A percentile compares a stretch with the other conserved stretches of the same genome.
Conservation (phyloP, 352 stramenopile species). For the Phytopythium vexans region DNA sequence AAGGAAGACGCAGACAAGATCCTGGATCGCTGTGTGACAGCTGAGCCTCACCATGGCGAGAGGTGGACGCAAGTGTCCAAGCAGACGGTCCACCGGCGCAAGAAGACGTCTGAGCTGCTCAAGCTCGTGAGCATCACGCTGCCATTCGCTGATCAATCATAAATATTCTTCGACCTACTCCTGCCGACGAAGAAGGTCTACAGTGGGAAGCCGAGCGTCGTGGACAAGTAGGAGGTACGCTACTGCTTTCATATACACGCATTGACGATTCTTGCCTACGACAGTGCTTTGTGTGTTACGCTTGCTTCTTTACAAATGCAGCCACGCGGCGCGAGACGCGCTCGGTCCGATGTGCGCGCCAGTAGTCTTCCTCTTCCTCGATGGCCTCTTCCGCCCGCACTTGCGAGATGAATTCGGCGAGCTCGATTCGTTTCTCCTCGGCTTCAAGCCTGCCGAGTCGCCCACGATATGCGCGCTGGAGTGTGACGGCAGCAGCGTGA, state of each 20-base stretch:
- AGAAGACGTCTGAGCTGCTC: constrained; percentile 62
- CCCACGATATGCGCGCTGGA: constrained; percentile 87
- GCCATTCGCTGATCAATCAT: constrained; percentile 48
- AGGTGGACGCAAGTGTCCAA: constrained; percentile 94
- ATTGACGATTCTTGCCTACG: not conserved
- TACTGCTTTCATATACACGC: too few relatives aligned
- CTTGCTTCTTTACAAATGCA: constrained; percentile 64
- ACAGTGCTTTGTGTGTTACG: constrained; percentile 11
- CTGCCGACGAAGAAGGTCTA: too few relatives aligned
- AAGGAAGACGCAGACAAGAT: constrained; percentile 81
- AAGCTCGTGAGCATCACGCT: constrained; percentile 82
- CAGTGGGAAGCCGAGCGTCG: too few relatives aligned
- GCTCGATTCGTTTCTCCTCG: constrained; percentile 81
- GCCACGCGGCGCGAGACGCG: constrained; percentile 44
- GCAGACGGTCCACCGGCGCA: constrained; percentile 88
- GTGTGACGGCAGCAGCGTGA: constrained; percentile 67
- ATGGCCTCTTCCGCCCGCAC: constrained; percentile 89
- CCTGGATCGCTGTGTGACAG: constrained; percentile 79
- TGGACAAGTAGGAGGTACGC: too few relatives aligned
- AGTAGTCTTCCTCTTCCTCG: constrained; percentile 86
- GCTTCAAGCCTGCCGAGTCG: constrained; percentile 80
- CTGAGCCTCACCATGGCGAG: constrained; percentile 95
- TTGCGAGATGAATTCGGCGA: constrained; percentile 92
- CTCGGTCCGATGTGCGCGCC: constrained; percentile 51
- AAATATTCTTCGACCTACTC: not conserved